Conservation (phyloP, 2,329 filamentous ascomycete genomes). For the Trichoderma asperellum region DNA sequence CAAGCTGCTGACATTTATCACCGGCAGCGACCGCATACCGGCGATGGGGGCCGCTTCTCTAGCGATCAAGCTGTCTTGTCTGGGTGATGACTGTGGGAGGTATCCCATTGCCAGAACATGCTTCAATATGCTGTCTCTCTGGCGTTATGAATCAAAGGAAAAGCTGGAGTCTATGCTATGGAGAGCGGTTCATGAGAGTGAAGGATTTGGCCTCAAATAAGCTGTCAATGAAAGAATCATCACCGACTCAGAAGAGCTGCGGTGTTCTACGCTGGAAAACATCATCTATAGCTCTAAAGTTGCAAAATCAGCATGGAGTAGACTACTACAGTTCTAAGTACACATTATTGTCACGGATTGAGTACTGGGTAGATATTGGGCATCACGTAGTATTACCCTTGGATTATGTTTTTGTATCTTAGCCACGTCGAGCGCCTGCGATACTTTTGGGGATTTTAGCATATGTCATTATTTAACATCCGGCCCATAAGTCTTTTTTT, state of each 20-base stretch:
- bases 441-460: conserved; percentile 1
- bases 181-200: conserved; percentile 85
- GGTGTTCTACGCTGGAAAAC: not conserved
- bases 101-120: conserved; percentile 89
- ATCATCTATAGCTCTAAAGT: not conserved
- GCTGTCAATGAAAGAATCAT: not conserved
- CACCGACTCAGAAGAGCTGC: not conserved
- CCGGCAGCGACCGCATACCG: conserved; percentile 86
- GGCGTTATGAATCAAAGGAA: conserved; percentile 68
- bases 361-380: not conserved
- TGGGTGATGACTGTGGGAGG: conserved; percentile 73
- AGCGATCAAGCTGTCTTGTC: conserved; percentile 73
- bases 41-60: conserved; percentile 83
- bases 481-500: conserved; percentile 7
- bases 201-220: conserved; percentile 88
- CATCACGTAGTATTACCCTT: conserved; percentile 7
- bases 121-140: conserved; percentile 83
- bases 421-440: not conserved
- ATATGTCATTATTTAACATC: conserved; percentile 25
- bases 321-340: not conserved
- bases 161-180: conserved; percentile 75
- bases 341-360: not conserved
- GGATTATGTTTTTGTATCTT: not conserved
- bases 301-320: not conserved
- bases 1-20: conserved; percentile 82